Base-by-base conservation (phyloP, 257 asterid genomes). In the Salvia miltiorrhiza region DNA sequence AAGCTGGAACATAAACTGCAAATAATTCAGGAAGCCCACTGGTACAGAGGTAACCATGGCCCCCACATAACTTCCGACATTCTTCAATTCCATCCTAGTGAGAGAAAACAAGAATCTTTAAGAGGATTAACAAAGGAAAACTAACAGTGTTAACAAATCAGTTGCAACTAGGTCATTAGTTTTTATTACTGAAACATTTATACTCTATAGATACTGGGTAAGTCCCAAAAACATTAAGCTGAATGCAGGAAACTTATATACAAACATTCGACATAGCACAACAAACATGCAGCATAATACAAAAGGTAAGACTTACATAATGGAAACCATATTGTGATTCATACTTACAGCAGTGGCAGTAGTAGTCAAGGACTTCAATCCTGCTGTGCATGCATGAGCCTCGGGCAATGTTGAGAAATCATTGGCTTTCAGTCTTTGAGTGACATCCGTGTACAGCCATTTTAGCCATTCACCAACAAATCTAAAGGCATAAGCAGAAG, bases 301-400 rank as follows among this genome's bases (percentile, higher is more conserved):
- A 9, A 4, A 59, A 24, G 20, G 33, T 28, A 13, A 67, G 52
- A 40, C 26, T 37, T 48, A 20, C 54, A 37, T 65, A 32, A 33
- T 53, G 58, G 52, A 50, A 69, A 54, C 35, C 21, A 21, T 52
- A 49, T 49, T 45, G 16, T 2, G 11, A 59, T 45, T 45, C 59
- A 48, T 76, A 83, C 97, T 86, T 87, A 91, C 99, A 75, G 99
- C 97, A 70, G 99, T 94, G 62, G 67, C 84, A 74, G 95, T 47
- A 57, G 99, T 94, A 28, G 99, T 94, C 83, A 94, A 79, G 69
- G 99, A 94, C 84, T 94, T 94, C 90, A 94, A 81, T 74, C 99
- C 99, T n/a, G 99, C 99, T 53, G 99, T 94, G 82, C 99, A 94
- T 65, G 99, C 97, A 80, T 94, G 99, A 68, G 76, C 97, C 80